These are phyloP conservation scores for Cicer bijugum DNA, from an alignment of 306 rosid genomes.

Conservation along the genomic window DNA sequence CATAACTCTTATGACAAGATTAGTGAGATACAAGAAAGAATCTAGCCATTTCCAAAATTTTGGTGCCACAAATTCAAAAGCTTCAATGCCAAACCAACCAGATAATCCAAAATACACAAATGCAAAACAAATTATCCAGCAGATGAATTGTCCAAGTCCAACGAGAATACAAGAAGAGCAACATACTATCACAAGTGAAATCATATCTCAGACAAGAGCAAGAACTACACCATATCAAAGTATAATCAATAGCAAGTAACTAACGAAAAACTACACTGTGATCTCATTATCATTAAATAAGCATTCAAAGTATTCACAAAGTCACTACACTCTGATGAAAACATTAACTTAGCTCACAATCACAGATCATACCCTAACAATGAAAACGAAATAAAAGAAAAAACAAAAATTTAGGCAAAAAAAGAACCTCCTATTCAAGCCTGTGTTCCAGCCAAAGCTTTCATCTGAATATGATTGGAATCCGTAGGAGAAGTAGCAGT, in stretches of 20 bases:
- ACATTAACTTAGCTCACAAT: conserved; percentile 29
- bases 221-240: background rate
- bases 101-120: background rate
- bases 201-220: background rate
- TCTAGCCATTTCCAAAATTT: background rate
- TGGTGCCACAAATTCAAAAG: conserved; percentile 21
- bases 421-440: conserved; percentile 57
- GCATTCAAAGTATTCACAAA: conserved; percentile 40
- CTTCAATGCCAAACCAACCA: background rate
- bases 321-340: conserved; percentile 29
- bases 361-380: conserved; percentile 28
- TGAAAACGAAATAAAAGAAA: background rate
- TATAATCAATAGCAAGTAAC: background rate
- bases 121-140: conserved; percentile 19
- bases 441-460: conserved; percentile 86
- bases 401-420: background rate
- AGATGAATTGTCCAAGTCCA: conserved; percentile 3
- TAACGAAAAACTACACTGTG: background rate
- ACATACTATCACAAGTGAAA: background rate
- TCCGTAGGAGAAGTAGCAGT: conserved; percentile 53
- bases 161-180: background rate
- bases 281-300: conserved; percentile 12
- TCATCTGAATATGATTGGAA: conserved; percentile 78
- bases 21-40: background rate
- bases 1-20: conserved; percentile 4